phyloP scores from a whole-genome alignment of 768 basidiomycete species.

The Jaapia argillacea region DNA sequence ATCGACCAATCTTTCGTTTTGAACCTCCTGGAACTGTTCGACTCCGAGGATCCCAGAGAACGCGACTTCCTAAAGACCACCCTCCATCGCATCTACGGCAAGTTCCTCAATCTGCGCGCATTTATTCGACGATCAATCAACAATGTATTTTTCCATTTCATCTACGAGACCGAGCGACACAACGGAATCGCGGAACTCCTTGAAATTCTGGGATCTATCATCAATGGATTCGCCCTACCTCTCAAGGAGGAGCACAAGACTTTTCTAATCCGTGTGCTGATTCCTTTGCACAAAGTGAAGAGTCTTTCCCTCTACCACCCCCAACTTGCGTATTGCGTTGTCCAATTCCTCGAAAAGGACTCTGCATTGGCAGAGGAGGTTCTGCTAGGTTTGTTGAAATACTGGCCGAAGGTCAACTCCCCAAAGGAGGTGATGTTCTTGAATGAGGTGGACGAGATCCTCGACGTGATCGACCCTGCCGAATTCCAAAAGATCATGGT shows the following conservation, averaged over 20 bases:
- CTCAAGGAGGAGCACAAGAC: constrained; percentile 99
- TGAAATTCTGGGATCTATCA: constrained; percentile 97
- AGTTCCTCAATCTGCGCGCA: constrained; percentile 96
- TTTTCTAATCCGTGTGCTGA: constrained; percentile 87
- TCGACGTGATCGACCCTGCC: constrained; percentile 94
- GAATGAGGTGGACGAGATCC: constrained; percentile 97
- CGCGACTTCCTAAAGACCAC: constrained; percentile 99
- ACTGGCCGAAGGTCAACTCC: constrained; percentile 98
- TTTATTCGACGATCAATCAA: constrained; percentile 99
- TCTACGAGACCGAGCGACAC: constrained; percentile 98
- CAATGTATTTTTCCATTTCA: constrained; percentile 98
- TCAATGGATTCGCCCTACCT: constrained; percentile 97
- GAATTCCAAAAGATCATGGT: constrained; percentile 97
- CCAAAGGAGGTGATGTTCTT: constrained; percentile 99
- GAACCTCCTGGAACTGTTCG: constrained; percentile 94
- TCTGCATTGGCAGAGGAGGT: constrained; percentile 88
- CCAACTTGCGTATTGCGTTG: constrained; percentile 98
- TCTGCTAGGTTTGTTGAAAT: constrained; percentile 90
- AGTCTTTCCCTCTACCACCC: constrained; percentile 97
- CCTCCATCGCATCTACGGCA: constrained; percentile 97
- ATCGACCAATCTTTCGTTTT: constrained; percentile 95
- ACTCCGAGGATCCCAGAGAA: constrained; percentile 97
- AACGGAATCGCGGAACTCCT: constrained; percentile 98
- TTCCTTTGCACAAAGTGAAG: constrained; percentile 97
- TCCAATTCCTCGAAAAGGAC: constrained; percentile 98